phyloP scores from a whole-genome alignment of 768 basidiomycete genomes.

The Phanerochaete sordida region DNA sequence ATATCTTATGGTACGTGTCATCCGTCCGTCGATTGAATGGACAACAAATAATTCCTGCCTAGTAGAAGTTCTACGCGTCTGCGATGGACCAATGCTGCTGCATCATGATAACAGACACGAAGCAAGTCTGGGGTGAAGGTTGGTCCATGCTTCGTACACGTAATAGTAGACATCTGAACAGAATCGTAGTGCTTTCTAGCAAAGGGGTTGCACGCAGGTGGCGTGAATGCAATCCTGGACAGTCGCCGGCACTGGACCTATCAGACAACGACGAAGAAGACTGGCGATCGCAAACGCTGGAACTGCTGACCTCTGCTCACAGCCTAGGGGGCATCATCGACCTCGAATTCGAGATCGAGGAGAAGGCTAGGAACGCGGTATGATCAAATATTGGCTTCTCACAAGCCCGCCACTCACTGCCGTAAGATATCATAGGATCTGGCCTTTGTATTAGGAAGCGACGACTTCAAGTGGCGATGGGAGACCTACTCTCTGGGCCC shows the following conservation, averaged over 20 bases:
- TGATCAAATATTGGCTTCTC: slow-evolving; percentile 17
- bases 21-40: neutral
- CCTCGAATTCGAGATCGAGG: slow-evolving; percentile 53
- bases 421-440: slow-evolving; percentile 48
- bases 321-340: slow-evolving; percentile 59
- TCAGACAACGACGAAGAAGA: slow-evolving; percentile 47
- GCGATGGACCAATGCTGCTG: slow-evolving; percentile 53
- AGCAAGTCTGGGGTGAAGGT: slow-evolving; percentile 75
- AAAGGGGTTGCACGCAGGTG: slow-evolving; percentile 67
- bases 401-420: neutral
- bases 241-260: slow-evolving; percentile 22
- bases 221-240: slow-evolving; percentile 51
- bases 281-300: slow-evolving; percentile 56
- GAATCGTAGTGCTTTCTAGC: slow-evolving; percentile 20
- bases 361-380: slow-evolving; percentile 56
- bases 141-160: slow-evolving; percentile 19
- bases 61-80: slow-evolving; percentile 64
- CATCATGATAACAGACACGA: slow-evolving; percentile 72
- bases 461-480: slow-evolving; percentile 76
- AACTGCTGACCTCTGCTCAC: slow-evolving; percentile 55
- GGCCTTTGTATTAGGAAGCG: slow-evolving; percentile 56
- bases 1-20: slow-evolving; percentile 56
- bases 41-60: neutral
- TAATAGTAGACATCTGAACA: neutral
- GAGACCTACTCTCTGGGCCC: slow-evolving; percentile 64